Percentiles rank a stretch among this genome's conserved stretches.
These are phyloP conservation scores for Eimeria acervulina DNA, from an alignment of 169 alveolate genomes.

Conservation along the genomic window DNA sequence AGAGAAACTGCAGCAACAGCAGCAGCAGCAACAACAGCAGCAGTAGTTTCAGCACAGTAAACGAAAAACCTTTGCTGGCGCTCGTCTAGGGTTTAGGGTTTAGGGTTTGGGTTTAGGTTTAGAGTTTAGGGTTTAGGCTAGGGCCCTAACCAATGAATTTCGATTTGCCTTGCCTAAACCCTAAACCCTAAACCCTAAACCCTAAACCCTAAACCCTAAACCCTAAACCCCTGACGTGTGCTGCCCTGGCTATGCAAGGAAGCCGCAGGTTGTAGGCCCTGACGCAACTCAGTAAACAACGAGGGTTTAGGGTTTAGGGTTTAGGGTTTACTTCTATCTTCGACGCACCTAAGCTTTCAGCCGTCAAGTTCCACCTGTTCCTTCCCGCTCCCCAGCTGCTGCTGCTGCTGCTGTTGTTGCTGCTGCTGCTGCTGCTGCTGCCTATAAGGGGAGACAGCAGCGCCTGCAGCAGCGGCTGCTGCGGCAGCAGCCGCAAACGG, in stretches of 20 bases:
- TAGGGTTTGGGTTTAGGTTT: neutral
- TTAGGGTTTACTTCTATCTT: neutral
- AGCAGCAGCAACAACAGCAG: conserved; percentile 14
- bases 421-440: conserved; percentile 51
- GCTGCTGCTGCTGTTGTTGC: conserved; percentile 68
- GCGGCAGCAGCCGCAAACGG: conserved; percentile 41
- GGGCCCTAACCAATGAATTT: neutral
- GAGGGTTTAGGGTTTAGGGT: conserved; percentile 18
- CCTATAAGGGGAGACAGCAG: neutral
- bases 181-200: conserved; percentile 27
- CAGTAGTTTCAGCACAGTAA: neutral
- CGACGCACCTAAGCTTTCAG: conserved; percentile 14
- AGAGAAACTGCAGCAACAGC: conserved; percentile 48
- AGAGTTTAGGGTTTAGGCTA: neutral
- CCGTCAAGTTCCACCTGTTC: neutral
- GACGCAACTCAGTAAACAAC: neutral
- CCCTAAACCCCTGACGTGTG: conserved; percentile 7
- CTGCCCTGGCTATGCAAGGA: no score
- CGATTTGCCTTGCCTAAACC: neutral
- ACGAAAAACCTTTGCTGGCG: no score
- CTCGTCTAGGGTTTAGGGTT: conserved; percentile 5
- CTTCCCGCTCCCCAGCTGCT: neutral
- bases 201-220: conserved; percentile 17
- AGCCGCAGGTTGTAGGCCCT: neutral
- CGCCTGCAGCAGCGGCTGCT: conserved; percentile 67